phyloP scores from a whole-genome alignment of 2,329 filamentous ascomycete species.

The Fusarium sp. region DNA sequence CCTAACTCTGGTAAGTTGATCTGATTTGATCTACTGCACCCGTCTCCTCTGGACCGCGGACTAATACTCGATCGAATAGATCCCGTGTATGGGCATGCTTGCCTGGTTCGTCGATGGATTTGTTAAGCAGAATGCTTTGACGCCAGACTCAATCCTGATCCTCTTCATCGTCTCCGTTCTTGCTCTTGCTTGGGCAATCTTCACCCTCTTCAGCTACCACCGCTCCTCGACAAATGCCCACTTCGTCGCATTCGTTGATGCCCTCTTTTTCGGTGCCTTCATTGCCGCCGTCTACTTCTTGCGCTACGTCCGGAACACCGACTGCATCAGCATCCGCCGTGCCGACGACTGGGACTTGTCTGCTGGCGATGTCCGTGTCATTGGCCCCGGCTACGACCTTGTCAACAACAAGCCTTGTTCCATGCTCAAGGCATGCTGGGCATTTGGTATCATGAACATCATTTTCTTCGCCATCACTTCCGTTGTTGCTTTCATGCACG shows the following conservation, averaged over 20 bases:
- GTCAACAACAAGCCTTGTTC: conserved; percentile 81
- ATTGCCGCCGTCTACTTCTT: conserved; percentile 73
- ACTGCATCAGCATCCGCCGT: conserved; percentile 74
- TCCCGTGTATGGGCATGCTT: conserved; percentile 75
- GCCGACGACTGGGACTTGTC: conserved; percentile 66
- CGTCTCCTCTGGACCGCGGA: not conserved
- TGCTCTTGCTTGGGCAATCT: conserved; percentile 72
- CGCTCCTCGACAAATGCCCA: conserved; percentile 70
- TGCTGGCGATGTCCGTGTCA: conserved; percentile 72
- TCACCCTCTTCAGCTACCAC: conserved; percentile 76
- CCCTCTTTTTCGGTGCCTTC: conserved; percentile 72
- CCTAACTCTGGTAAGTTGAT: conserved; percentile 67
- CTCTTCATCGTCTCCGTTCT: conserved; percentile 77
- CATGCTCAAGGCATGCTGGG: conserved; percentile 93
- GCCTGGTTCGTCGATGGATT: conserved; percentile 75
- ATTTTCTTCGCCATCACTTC: conserved; percentile 85
- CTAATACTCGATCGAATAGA: conserved; percentile 57
- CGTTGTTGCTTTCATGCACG: conserved; percentile 75
- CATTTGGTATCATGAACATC: conserved; percentile 88
- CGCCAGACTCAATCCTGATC: conserved; percentile 73
- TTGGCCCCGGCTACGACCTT: conserved; percentile 64
- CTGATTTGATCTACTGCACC: not conserved
- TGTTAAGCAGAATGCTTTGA: conserved; percentile 67
- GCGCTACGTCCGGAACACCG: conserved; percentile 69
- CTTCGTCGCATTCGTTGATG: conserved; percentile 72